Percentiles rank a stretch among this genome's conserved stretches.
Conservation (phyloP, 768 basidiomycete species). For the Leucosporidium scottii region DNA sequence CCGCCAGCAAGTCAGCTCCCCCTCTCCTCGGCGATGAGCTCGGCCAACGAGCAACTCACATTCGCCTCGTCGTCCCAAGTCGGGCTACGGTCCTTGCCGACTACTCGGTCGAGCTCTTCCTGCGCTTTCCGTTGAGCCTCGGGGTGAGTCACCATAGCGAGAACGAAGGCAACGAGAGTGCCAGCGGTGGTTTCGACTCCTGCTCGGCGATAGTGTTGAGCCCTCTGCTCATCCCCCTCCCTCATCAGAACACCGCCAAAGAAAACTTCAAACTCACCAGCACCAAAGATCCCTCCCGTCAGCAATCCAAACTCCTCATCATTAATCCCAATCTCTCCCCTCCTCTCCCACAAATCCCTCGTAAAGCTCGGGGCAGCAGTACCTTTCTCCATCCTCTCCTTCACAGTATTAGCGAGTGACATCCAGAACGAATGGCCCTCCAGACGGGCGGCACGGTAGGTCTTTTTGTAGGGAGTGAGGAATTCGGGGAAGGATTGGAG, state of each 20-base stretch:
- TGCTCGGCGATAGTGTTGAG: neutral
- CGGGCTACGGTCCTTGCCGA: constrained; percentile 15
- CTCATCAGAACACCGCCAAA: neutral
- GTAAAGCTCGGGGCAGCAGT: constrained; percentile 13
- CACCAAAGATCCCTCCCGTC: constrained; percentile 4
- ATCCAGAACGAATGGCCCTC: constrained; percentile 8
- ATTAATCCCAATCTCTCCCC: constrained; percentile 1
- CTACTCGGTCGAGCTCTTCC: constrained; percentile 24
- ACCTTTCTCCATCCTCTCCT: constrained; percentile 6
- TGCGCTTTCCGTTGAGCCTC: constrained; percentile 17
- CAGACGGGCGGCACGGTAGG: neutral
- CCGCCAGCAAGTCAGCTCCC: neutral
- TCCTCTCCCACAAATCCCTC: constrained; percentile 2
- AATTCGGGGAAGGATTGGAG: constrained; percentile 8
- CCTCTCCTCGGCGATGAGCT: neutral
- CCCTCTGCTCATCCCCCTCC: too few relatives aligned
- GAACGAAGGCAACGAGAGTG: constrained; percentile 16
- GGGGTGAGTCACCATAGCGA: constrained; percentile 14
- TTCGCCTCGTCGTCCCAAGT: constrained; percentile 13
- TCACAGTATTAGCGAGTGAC: constrained; percentile 1
- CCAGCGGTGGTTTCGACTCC: constrained; percentile 30
- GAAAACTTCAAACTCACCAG: neutral
- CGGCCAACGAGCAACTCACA: neutral
- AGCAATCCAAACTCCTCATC: constrained; percentile 10
- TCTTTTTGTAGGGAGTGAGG: constrained; percentile 15